These are phyloP conservation scores for Ophioceras dolichostomum DNA, from an alignment of 2,329 filamentous ascomycete genomes.

Conservation along the genomic window DNA sequence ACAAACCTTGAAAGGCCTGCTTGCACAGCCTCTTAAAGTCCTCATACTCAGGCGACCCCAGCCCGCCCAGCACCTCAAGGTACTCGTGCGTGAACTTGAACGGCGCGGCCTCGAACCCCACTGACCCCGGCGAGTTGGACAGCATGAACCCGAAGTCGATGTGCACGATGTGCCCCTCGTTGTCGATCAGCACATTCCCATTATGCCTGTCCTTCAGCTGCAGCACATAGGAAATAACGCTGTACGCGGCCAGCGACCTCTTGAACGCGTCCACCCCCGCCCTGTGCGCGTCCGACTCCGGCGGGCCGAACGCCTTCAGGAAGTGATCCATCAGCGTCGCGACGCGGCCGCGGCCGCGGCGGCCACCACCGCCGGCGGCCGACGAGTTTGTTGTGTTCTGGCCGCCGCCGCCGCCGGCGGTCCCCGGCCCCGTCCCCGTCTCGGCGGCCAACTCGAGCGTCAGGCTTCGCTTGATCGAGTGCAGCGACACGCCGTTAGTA, in stretches of 20 bases:
- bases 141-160: conserved; percentile 89
- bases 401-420: neutral
- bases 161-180: conserved; percentile 75
- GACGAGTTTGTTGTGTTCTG: too few relatives aligned
- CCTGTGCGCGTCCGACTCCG: conserved; percentile 56
- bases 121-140: conserved; percentile 72
- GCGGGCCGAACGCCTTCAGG: conserved; percentile 65
- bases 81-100: conserved; percentile 80
- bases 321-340: conserved; percentile 76
- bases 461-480: conserved; percentile 71
- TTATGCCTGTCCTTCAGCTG: conserved; percentile 82
- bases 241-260: conserved; percentile 72
- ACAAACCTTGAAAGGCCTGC: conserved; percentile 65
- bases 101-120: conserved; percentile 76
- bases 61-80: conserved; percentile 67
- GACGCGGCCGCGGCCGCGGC: conserved; percentile 54
- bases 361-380: too few relatives aligned
- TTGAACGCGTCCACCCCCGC: conserved; percentile 70
- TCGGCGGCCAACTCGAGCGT: conserved; percentile 60
- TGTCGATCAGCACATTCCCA: conserved; percentile 76
- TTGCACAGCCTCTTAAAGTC: conserved; percentile 73
- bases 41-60: conserved; percentile 57
- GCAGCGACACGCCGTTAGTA: conserved; percentile 76
- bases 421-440: conserved; percentile 16
- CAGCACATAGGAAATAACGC: conserved; percentile 71